These are phyloP conservation scores for Eucalyptus pauciflora DNA, from an alignment of 345 rosid species.

Conservation along the genomic window DNA sequence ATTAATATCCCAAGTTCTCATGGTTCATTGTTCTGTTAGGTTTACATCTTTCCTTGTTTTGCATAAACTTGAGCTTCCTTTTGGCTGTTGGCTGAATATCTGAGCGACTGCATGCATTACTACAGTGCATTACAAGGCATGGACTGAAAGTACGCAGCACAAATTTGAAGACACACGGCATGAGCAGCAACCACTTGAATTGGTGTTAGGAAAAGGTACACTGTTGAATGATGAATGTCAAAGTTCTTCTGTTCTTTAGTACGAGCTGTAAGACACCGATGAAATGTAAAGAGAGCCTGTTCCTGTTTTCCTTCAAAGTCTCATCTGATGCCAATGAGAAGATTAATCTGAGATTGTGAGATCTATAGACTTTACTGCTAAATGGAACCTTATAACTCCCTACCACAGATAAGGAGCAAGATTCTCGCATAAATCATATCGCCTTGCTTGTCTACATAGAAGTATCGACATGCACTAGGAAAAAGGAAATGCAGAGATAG, in stretches of 20 bases:
- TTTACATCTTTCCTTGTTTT: not conserved
- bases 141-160: slow-evolving; percentile 73
- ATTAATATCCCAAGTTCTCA: not conserved
- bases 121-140: slow-evolving; percentile 82
- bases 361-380: not conserved
- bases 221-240: not conserved
- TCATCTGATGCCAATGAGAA: not conserved
- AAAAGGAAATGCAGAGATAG: not conserved
- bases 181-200: slow-evolving; percentile 74
- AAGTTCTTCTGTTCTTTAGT: not conserved
- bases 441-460: not conserved
- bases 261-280: not conserved
- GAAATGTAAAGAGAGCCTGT: not conserved
- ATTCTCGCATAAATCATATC: not conserved
- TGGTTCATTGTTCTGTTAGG: not conserved
- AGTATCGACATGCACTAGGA: not conserved
- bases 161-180: slow-evolving; percentile 91
- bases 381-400: not conserved
- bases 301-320: not conserved
- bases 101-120: slow-evolving; percentile 1
- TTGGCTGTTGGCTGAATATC: not conserved
- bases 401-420: not conserved
- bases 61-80: not conserved
- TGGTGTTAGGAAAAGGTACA: slow-evolving; percentile 82
- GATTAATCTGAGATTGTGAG: not conserved